Evolutionary conservation across 768 basidiomycete species (phyloP).

Genomic region (Hygrophoropsis aurantiaca): DNA sequence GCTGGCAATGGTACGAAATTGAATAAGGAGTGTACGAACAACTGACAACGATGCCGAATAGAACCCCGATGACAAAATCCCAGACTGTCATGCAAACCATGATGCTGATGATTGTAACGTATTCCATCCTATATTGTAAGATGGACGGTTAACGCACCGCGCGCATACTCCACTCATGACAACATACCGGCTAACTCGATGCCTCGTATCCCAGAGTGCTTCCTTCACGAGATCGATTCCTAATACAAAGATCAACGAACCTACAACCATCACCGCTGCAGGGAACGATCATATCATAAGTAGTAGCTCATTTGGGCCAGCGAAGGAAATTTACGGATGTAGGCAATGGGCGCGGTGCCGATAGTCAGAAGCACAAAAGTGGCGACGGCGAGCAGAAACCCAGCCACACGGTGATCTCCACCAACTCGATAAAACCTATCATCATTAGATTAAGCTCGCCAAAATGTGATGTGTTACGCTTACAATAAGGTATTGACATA

Average conservation of each 20-base stretch:
- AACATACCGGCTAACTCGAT: conserved; percentile 75
- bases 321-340: conserved; percentile 64
- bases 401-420: conserved; percentile 79
- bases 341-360: conserved; percentile 89
- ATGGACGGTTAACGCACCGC: not conserved
- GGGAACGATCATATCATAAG: not conserved
- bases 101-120: conserved; percentile 81
- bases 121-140: conserved; percentile 55
- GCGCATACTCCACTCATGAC: not conserved
- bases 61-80: conserved; percentile 93
- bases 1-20: not conserved
- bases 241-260: conserved; percentile 89
- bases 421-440: conserved; percentile 89
- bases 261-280: conserved; percentile 87
- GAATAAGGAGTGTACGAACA: conserved; percentile 66
- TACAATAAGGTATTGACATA: conserved; percentile 85
- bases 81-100: conserved; percentile 90
- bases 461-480: conserved; percentile 15
- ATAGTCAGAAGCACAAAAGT: conserved; percentile 72
- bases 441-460: not conserved
- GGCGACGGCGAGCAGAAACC: conserved; percentile 79
- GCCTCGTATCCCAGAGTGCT: conserved; percentile 93
- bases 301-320: not conserved
- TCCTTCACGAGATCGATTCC: conserved; percentile 95
- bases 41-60: conserved; percentile 89